Base-by-base conservation (phyloP, 352 stramenopile species). In the Pythium grandisporangium region DNA sequence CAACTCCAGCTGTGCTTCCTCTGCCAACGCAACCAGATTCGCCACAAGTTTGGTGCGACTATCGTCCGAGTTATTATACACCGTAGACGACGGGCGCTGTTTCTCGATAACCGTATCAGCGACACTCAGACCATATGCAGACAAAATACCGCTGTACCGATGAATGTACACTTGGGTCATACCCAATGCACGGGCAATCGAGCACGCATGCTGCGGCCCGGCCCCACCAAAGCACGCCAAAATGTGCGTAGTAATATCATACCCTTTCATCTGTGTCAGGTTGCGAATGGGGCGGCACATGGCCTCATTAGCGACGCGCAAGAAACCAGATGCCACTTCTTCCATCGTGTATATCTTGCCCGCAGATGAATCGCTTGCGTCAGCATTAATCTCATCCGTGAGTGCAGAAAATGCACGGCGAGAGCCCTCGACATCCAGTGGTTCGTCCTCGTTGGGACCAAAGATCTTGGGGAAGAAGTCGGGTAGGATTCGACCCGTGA, bases 241-340 rank as follows among this genome's bases (percentile, higher is more conserved):
- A 34, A 93, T 80, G 59, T 98, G 95, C 4, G 76, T 97, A 25
- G 83, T 98, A 36, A 98, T 96, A 57, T 99, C 95, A 70, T 96
- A 98, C 1, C 95, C 96, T 44, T 96, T 96, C 87, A 99, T 99
- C 66, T 94, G 81, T 20, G 96, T 99, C 32, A 99, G 64, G 58
- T 99, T 99, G 29, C 96, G 89, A 61, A 99, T 99, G 0, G 96
- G 96, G n/a, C 96, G 89, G 55, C 96, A 99, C 96, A 99, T 99
- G 2, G 96, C 94, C 62, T 99, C 96, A 62, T 99, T 99, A 17
- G 96, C 96, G 14, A 99, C 95, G 21, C 95, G 77, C 32, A 99
- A 62, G 52, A 99, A 99, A 6, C 96, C 96, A 40, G 89, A 98
- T 2, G 96, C 96, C 7, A 99, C 76, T 59, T 99, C 93, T 54